Base-by-base conservation (phyloP, 2,329 filamentous ascomycete genomes). In the Cryphonectria japonica region DNA sequence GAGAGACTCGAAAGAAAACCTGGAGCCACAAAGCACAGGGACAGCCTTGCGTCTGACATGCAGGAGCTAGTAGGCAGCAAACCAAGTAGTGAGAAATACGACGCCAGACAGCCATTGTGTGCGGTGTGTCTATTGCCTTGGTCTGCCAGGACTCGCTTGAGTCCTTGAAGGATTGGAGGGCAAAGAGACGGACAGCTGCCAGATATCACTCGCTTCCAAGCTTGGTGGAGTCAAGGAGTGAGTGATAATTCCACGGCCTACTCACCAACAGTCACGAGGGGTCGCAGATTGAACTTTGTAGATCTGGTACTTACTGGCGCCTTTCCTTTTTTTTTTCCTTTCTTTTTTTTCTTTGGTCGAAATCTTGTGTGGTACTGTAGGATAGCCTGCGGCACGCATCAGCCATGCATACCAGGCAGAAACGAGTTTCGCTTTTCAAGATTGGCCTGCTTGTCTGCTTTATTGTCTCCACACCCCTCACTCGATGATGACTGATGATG, bases 11-110 rank as follows among this genome's bases (percentile, higher is more conserved):
- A 43, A 70, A 41, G n/a, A 22, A 50, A 41, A 72, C 59, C 29
- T 68, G 61, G 29, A 29, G 69, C 34, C 26, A 37, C 37, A 60
- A 14, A 16, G 41, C 61, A 54, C 62, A 61, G 68, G 46, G 54
- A 54, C 71, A 71, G 69, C 71, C 65, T 70, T 66, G 68, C 54
- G 57, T 68, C 67, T 71, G 69, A 72, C 66, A 57, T 37, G 71
- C 71, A 71, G 66, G 54, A 62, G 16, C 60, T 54, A 60, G 39
- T 41, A 29, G 29, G 59, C 26, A 63, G 16, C 39, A 46, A 29
- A 8, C 34, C 39, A 68, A 41, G n/a, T 57, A 52, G n/a, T 29
- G 50, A 26, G 63, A 43, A 52, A 66, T 50, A 63, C 61, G 59
- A 68, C 43, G 37, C 19, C 34, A 66, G 22, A 41, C n/a, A 39